Evolutionary conservation across 768 basidiomycete species (phyloP), one percentile per base, ranked within the genome.

Genomic region (Scleroderma citrinum): DNA sequence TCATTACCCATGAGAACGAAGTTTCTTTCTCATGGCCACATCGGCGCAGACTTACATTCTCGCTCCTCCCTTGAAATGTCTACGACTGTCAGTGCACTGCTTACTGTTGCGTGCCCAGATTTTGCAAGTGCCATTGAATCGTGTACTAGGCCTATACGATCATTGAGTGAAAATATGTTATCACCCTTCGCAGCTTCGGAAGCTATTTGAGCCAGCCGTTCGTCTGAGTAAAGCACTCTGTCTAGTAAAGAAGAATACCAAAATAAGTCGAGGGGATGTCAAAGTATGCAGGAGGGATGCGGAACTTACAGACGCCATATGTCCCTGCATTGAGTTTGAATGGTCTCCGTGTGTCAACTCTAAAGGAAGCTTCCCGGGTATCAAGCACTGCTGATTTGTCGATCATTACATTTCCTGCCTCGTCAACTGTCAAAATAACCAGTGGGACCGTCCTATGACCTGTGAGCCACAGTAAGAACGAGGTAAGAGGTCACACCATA

Each of bases 311-410:
- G 57, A 95, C 88, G 51, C 94, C 92, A 44, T 79, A 78, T 1
- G 92, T 93, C 36, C 85, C 85, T 3, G 85, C 86, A 62, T 98
- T 98, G 53, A 98, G 70, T 70, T 98, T 98, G 76, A 85, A 98
- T 5, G 81, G 72, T 60, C 77, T 81, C 64, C 68, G 80, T 12
- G 82, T 87, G 64, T 91, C 84, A n/a, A 97, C 57, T 17, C 77
- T 64, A 56, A 93, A 77, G 17, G 71, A 74, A 34, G 74, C 76
- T 64, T 92, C 83, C 32, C 91, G 80, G 40, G 80, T 75, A 52
- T 76, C 69, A 26, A 99, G 75, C 44, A 96, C 63, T 13, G 75
- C 26, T 29, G 26, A 70, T 47, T 76, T 81, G 62, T 93, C 78
- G 42, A 90, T 63, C 12, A 63, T 62, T 6, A 73, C 59, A 58